Percentiles rank a stretch among this genome's conserved stretches.
These are phyloP conservation scores for Cryptococcus amylolentus DNA, from an alignment of 1,284 basidiomycete species.

Conservation along the genomic window DNA sequence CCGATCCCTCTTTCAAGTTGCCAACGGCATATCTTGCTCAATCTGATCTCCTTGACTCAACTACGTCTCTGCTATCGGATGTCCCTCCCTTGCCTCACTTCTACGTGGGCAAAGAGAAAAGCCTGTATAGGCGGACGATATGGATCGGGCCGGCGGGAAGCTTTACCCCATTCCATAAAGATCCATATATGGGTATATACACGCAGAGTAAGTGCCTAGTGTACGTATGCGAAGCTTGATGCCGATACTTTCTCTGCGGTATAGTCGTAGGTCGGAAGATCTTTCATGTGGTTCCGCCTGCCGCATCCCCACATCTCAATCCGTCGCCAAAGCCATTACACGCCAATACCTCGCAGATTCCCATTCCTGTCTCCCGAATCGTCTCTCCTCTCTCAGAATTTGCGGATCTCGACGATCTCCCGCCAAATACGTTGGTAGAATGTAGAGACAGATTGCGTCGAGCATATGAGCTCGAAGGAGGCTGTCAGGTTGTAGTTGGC, in stretches of 20 bases:
- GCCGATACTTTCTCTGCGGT: neutral
- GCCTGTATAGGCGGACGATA: constrained; percentile 37
- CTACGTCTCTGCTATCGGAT: constrained; percentile 14
- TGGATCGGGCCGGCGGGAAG: constrained; percentile 41
- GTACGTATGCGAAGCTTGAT: neutral
- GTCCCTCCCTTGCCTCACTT: constrained; percentile 34
- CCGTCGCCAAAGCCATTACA: constrained; percentile 22
- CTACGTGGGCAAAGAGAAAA: constrained; percentile 18
- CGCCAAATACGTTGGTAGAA: constrained; percentile 8
- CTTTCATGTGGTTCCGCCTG: constrained; percentile 40
- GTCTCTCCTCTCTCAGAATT: constrained; percentile 1
- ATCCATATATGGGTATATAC: constrained; percentile 45
- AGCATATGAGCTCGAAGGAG: constrained; percentile 25
- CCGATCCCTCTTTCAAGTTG: constrained; percentile 14
- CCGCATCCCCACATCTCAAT: constrained; percentile 20
- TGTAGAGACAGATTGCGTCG: constrained; percentile 13
- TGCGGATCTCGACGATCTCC: constrained; percentile 15
- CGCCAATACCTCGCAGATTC: constrained; percentile 36
- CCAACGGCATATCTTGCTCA: constrained; percentile 47
- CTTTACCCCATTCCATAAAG: constrained; percentile 45
- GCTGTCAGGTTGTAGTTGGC: constrained; percentile 27
- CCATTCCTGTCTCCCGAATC: constrained; percentile 28
- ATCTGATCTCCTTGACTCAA: constrained; percentile 30
- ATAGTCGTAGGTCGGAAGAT: constrained; percentile 36
- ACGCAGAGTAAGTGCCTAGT: constrained; percentile 29